Evolutionary conservation across 208 protist species (phyloP), one percentile per base, ranked within the genome.

Genomic region (Crithidia mellificae): DNA sequence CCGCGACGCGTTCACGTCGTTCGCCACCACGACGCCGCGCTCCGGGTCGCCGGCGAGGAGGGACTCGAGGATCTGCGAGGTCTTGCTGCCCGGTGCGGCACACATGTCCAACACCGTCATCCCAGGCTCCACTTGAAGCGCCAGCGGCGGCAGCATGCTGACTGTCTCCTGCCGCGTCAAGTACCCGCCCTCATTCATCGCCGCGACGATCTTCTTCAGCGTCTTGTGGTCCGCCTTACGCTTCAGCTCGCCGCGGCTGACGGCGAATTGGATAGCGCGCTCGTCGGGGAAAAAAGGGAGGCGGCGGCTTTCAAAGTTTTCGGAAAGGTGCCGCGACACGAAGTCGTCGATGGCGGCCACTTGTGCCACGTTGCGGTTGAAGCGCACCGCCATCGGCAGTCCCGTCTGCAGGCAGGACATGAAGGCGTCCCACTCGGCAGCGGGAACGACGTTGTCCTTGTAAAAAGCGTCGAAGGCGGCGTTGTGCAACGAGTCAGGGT

Each of bases 91-190:
- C 8, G 93, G 91, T 5, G 91, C 90, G 25, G 93, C 89, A 39
- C 91, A 96, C 77, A 96, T 81, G 73, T 97, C 91, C 25, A 96
- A 84, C 39, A 96, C 90, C 22, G 75, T 81, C 55, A 96, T 77
- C 29, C 84, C 84, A 15, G 85, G 84, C 70, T 64, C 56, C 44
- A 93, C 86, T 49, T 93, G 78, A n/a, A 96, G 81, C 22, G 92
- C 64, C n/a, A 96, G 59, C 9, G 84, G 78, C 5, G 91, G 90
- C 25, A 97, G 67, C 92, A 97, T 97, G 68, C 87, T 94, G 30
- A 97, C 92, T 12, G 84, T 86, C 78, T 97, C 90, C 78, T 97
- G 92, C 11, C 98, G 89, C 6, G 91, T 95, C 22, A 99, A 68
- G 65, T 92, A 93, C 15, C 97, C 97, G 39, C 90, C 84, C 27